phyloP scores from a whole-genome alignment of 371 early-diverging fungal species.

The Mortierella sp. region DNA sequence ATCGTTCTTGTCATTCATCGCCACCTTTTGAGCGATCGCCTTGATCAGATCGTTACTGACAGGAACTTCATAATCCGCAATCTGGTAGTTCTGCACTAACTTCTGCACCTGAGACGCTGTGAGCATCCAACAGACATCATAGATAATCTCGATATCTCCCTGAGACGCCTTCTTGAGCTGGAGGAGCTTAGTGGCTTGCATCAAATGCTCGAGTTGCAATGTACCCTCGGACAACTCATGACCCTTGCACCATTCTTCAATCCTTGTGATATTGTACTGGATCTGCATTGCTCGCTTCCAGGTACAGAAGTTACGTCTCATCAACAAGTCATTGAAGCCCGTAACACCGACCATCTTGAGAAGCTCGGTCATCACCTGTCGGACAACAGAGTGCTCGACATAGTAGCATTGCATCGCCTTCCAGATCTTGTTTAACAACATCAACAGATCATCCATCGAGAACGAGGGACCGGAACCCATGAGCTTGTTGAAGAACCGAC shows the following conservation, averaged over 20 bases:
- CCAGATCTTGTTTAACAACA: slow-evolving; percentile 90
- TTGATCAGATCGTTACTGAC: slow-evolving; percentile 91
- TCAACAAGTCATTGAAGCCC: slow-evolving; percentile 95
- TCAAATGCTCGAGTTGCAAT: slow-evolving; percentile 88
- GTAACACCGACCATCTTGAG: slow-evolving; percentile 91
- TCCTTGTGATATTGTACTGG: slow-evolving; percentile 94
- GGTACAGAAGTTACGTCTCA: slow-evolving; percentile 88
- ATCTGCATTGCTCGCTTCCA: slow-evolving; percentile 97
- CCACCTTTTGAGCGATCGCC: slow-evolving; percentile 88
- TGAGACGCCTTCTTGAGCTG: slow-evolving; percentile 93
- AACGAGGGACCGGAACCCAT: slow-evolving; percentile 80
- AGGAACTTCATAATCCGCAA: slow-evolving; percentile 84
- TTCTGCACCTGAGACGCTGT: slow-evolving; percentile 96
- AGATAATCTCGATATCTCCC: slow-evolving; percentile 93
- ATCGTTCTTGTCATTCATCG: slow-evolving; percentile 86
- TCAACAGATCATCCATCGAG: slow-evolving; percentile 92
- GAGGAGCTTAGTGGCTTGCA: slow-evolving; percentile 95
- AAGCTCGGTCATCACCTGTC: slow-evolving; percentile 90
- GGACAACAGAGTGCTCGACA: slow-evolving; percentile 81
- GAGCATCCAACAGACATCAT: slow-evolving; percentile 95
- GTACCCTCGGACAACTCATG: slow-evolving; percentile 91
- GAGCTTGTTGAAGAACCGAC: slow-evolving; percentile 85
- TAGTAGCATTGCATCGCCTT: slow-evolving; percentile 96
- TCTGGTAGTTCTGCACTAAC: slow-evolving; percentile 83
- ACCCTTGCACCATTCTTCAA: slow-evolving; percentile 98